These are phyloP conservation scores for Heracleum sosnowskyi DNA, from an alignment of 129 eudicot species.

Conservation along the genomic window DNA sequence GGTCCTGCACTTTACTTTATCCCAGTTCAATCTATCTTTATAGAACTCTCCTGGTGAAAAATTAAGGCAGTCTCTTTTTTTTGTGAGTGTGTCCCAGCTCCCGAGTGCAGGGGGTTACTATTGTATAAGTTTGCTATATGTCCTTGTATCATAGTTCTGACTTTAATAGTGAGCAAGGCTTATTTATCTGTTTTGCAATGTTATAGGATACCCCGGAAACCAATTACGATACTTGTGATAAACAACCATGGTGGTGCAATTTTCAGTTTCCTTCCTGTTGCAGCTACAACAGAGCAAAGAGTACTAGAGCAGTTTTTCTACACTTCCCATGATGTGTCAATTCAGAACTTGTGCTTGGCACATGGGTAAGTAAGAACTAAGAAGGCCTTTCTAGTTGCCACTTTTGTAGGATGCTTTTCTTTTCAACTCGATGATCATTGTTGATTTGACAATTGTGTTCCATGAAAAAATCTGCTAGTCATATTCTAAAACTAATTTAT, in stretches of 20 bases:
- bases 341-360: slow-evolving; percentile 66
- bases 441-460: neutral
- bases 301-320: slow-evolving; percentile 71
- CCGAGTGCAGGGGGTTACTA: neutral
- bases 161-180: neutral
- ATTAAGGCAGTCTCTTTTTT: neutral
- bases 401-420: neutral
- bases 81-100: neutral
- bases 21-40: too few relatives aligned
- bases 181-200: slow-evolving; percentile 6
- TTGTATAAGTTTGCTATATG: neutral
- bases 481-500: neutral
- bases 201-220: slow-evolving; percentile 58
- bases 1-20: too few relatives aligned
- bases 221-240: slow-evolving; percentile 56
- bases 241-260: slow-evolving; percentile 98
- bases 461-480: neutral
- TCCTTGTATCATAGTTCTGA: neutral
- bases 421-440: neutral
- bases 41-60: neutral
- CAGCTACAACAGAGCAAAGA: slow-evolving; percentile 45
- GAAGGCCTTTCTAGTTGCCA: neutral
- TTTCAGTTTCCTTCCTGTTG: slow-evolving; percentile 90
- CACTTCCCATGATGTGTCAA: slow-evolving; percentile 67
- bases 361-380: slow-evolving; percentile 66